phyloP scores from a whole-genome alignment of 768 basidiomycete genomes.

The Cytidiella melzeri region DNA sequence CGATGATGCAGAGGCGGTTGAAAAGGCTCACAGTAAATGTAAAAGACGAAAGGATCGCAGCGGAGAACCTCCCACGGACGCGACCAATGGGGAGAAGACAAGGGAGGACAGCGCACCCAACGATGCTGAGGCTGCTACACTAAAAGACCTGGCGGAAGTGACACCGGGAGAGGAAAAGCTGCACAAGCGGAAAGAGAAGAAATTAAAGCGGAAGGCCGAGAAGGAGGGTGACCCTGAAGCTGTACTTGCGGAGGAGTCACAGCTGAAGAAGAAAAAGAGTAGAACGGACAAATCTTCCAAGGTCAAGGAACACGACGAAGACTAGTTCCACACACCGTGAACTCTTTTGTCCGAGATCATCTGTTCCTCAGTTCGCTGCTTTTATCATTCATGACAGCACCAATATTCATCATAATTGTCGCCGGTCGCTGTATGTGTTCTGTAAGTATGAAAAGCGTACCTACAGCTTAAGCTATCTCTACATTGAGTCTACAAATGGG shows the following conservation, averaged over 20 bases:
- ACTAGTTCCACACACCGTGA: no score
- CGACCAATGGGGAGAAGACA: background rate
- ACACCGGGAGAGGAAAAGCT: background rate
- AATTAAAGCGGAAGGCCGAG: background rate
- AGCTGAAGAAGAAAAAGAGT: constrained; percentile 1
- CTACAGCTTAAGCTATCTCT: no score
- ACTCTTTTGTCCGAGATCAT: no score
- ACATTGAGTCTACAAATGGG: no score
- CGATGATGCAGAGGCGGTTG: background rate
- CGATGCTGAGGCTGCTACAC: background rate
- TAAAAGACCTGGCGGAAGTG: no score
- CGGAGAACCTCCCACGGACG: no score
- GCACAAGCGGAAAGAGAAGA: background rate
- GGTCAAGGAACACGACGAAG: background rate
- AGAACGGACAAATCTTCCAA: constrained; percentile 1
- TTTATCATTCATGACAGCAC: no score
- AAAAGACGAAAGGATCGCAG: constrained; percentile 1
- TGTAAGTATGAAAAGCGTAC: no score
- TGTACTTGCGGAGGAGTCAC: background rate
- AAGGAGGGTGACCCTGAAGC: background rate
- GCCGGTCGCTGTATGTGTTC: no score
- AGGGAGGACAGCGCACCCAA: background rate
- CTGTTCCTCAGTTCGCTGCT: no score
- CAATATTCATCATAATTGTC: no score
- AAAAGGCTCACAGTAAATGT: background rate